A percentile compares a stretch with the other conserved stretches of the same genome.
phyloP scores from a whole-genome alignment of 1,139 yeast species.

The Debaryomyces udenii region DNA sequence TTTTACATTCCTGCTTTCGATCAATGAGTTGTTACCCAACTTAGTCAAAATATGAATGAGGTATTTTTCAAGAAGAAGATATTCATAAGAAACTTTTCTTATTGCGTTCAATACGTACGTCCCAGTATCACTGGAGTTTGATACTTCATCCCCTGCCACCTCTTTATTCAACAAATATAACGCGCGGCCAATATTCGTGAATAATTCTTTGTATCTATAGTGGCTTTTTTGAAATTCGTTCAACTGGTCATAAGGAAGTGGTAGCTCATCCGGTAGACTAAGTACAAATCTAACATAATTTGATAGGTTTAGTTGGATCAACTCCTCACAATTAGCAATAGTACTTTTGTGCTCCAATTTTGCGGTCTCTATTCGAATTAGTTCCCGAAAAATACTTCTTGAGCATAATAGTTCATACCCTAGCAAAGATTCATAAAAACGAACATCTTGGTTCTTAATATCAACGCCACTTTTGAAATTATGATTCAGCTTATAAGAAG shows the following conservation, averaged over 20 bases:
- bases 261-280: constrained; percentile 29
- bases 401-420: constrained; percentile 35
- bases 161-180: constrained; percentile 34
- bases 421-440: constrained; percentile 36
- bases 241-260: constrained; percentile 19
- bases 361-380: constrained; percentile 21
- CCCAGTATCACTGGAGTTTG: constrained; percentile 1
- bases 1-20: constrained; percentile 29
- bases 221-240: constrained; percentile 30
- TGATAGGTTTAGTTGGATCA: constrained; percentile 41
- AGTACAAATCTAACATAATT: constrained; percentile 43
- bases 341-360: constrained; percentile 12
- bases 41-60: constrained; percentile 42
- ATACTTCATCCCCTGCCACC: constrained; percentile 30
- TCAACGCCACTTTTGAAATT: constrained; percentile 15
- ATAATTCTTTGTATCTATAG: constrained; percentile 32
- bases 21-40: constrained; percentile 35
- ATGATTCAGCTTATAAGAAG: constrained; percentile 24
- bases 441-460: constrained; percentile 22
- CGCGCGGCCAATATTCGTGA: constrained; percentile 29
- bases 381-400: constrained; percentile 32
- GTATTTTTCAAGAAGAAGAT: constrained; percentile 44
- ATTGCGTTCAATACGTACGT: constrained; percentile 32
- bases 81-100: constrained; percentile 45
- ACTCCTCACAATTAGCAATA: constrained; percentile 36